Evolutionary conservation across 2,329 filamentous ascomycete species (phyloP).

Genomic region (Phialophora chinensis): DNA sequence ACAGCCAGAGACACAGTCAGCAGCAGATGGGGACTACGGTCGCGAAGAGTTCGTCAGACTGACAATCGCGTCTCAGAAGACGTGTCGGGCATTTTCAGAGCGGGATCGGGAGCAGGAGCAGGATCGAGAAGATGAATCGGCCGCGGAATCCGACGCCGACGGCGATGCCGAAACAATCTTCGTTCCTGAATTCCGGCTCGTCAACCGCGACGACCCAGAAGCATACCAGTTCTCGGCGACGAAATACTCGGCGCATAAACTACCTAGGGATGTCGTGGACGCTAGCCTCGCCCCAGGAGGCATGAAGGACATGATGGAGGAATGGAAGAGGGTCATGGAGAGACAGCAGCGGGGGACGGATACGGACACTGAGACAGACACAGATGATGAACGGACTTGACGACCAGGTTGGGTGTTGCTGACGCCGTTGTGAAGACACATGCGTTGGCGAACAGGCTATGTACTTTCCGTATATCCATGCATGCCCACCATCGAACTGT

Average conservation of each 20-base stretch:
- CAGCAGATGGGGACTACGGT: background rate
- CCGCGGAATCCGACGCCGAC: background rate
- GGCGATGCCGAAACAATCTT: conserved; percentile 50
- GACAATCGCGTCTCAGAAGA: background rate
- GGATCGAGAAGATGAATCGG: background rate
- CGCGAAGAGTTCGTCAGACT: background rate
- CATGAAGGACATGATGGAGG: conserved; percentile 77
- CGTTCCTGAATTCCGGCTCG: conserved; percentile 78
- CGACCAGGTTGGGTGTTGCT: background rate
- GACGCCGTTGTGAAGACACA: background rate
- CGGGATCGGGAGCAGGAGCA: background rate
- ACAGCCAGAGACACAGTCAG: background rate
- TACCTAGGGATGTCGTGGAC: conserved; percentile 89
- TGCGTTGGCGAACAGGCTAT: background rate
- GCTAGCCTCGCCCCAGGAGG: conserved; percentile 69
- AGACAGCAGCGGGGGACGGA: conserved; percentile 51
- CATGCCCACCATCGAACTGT: background rate
- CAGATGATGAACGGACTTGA: background rate
- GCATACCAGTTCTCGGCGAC: conserved; percentile 84
- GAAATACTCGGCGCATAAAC: conserved; percentile 92
- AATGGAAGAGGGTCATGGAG: conserved; percentile 69
- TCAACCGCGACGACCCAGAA: conserved; percentile 83
- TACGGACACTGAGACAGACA: conserved; percentile 43
- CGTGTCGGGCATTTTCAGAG: background rate
- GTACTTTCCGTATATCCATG: background rate